phyloP scores from a whole-genome alignment of 768 basidiomycete genomes.

The Dentipellis fragilis region DNA sequence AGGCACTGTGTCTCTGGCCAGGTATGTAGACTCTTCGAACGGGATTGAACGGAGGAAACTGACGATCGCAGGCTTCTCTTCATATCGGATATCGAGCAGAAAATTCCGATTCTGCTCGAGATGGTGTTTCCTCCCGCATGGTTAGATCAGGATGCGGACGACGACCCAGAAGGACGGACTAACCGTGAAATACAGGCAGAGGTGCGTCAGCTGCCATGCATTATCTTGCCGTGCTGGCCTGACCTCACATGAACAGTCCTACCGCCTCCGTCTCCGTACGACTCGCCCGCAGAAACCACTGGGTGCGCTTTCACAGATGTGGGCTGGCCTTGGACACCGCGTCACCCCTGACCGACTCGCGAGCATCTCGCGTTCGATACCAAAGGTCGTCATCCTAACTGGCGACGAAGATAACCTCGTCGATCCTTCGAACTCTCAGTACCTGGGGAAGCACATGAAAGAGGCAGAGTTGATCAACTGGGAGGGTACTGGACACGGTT shows the following conservation, averaged over 20 bases:
- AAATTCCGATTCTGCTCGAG: conserved; percentile 38
- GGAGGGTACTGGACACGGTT: conserved; percentile 54
- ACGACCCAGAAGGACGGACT: conserved; percentile 47
- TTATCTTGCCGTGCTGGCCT: background rate
- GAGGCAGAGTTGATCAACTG: conserved; percentile 45
- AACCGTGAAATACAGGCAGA: conserved; percentile 52
- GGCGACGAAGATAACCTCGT: conserved; percentile 61
- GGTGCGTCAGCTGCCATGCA: conserved; percentile 23
- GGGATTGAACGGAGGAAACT: background rate
- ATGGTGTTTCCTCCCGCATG: conserved; percentile 56
- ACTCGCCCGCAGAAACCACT: conserved; percentile 50
- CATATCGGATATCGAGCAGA: conserved; percentile 32
- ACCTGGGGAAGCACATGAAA: conserved; percentile 47
- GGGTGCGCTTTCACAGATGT: conserved; percentile 67
- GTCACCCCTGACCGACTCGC: conserved; percentile 28
- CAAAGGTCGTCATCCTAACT: conserved; percentile 59
- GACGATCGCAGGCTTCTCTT: conserved; percentile 25
- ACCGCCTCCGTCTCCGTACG: conserved; percentile 33
- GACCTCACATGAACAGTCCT: conserved; percentile 25
- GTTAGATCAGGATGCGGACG: conserved; percentile 43
- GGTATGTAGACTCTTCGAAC: conserved; percentile 8
- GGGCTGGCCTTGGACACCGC: conserved; percentile 53
- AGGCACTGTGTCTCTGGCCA: conserved; percentile 7
- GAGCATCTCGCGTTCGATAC: conserved; percentile 37
- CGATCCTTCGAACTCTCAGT: conserved; percentile 35